Evolutionary conservation across 73 alveolate species (phyloP).

Genomic region (Diophrys sp.): DNA sequence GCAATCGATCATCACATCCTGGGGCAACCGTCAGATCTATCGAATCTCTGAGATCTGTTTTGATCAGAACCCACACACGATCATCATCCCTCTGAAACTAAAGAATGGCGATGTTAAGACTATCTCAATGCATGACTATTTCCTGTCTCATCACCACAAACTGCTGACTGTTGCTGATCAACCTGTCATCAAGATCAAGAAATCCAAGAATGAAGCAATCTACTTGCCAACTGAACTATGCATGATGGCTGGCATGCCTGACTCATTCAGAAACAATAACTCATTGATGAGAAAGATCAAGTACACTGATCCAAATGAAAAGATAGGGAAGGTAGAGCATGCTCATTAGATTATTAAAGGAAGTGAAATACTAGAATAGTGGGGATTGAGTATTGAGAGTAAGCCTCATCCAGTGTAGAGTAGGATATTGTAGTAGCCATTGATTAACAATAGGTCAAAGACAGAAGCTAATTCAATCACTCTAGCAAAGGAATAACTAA

Average conservation of each 20-base stretch:
- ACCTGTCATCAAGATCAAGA: slow-evolving; percentile 29
- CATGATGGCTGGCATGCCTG: slow-evolving; percentile 35
- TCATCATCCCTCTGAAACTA: slow-evolving; percentile 4
- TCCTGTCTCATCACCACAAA: slow-evolving; percentile 14
- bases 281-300: slow-evolving; percentile 18
- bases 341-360: slow-evolving; percentile 8
- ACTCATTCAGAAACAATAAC: slow-evolving; percentile 27
- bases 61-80: slow-evolving; percentile 21
- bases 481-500: background rate
- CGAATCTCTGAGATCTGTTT: slow-evolving; percentile 19
- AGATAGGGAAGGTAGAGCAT: slow-evolving; percentile 29
- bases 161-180: background rate
- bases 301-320: slow-evolving; percentile 21
- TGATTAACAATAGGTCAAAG: background rate
- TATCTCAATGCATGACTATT: slow-evolving; percentile 35
- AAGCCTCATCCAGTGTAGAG: slow-evolving; percentile 15
- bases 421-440: slow-evolving; percentile 15
- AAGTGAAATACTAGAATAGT: slow-evolving; percentile 12
- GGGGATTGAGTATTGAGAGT: slow-evolving; percentile 34
- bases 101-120: background rate
- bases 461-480: background rate
- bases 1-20: slow-evolving; percentile 28
- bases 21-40: slow-evolving; percentile 42
- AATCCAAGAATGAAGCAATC: slow-evolving; percentile 18
- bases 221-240: slow-evolving; percentile 40